Evolutionary conservation across 2,329 filamentous ascomycete genomes (phyloP).

Genomic region (Hypoxylon sp.): DNA sequence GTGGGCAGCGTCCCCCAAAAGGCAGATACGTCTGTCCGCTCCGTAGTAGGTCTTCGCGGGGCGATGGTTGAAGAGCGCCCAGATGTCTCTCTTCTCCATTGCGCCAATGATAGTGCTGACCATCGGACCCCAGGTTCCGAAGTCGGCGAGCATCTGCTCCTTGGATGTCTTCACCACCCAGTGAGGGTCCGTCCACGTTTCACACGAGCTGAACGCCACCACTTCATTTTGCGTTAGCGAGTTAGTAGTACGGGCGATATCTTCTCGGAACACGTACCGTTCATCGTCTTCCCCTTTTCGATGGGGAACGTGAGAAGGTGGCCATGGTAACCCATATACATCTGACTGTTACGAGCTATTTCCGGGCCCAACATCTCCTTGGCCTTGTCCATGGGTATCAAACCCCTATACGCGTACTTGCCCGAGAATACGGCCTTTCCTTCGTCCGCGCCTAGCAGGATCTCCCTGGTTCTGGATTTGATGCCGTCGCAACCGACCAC

Average conservation of each 20-base stretch:
- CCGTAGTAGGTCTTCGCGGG: slow-evolving; percentile 53
- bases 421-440: slow-evolving; percentile 47
- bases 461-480: slow-evolving; percentile 61
- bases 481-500: slow-evolving; percentile 71
- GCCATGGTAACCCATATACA: slow-evolving; percentile 56
- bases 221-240: slow-evolving; percentile 25
- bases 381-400: slow-evolving; percentile 60
- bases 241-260: not conserved
- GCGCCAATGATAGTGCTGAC: slow-evolving; percentile 31
- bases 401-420: slow-evolving; percentile 58
- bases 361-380: slow-evolving; percentile 56
- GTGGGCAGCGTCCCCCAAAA: slow-evolving; percentile 70
- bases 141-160: slow-evolving; percentile 39
- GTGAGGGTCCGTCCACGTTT: slow-evolving; percentile 36
- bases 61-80: slow-evolving; percentile 55
- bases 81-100: slow-evolving; percentile 54
- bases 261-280: slow-evolving; percentile 30
- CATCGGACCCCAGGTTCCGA: slow-evolving; percentile 34
- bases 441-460: slow-evolving; percentile 56
- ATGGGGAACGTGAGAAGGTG: slow-evolving; percentile 68
- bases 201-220: slow-evolving; percentile 39
- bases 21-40: slow-evolving; percentile 48
- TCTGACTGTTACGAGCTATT: slow-evolving; percentile 40
- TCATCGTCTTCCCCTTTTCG: slow-evolving; percentile 42
- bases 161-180: slow-evolving; percentile 39